phyloP scores from a whole-genome alignment of 169 alveolate genomes.

The Besnoitia besnoiti region DNA sequence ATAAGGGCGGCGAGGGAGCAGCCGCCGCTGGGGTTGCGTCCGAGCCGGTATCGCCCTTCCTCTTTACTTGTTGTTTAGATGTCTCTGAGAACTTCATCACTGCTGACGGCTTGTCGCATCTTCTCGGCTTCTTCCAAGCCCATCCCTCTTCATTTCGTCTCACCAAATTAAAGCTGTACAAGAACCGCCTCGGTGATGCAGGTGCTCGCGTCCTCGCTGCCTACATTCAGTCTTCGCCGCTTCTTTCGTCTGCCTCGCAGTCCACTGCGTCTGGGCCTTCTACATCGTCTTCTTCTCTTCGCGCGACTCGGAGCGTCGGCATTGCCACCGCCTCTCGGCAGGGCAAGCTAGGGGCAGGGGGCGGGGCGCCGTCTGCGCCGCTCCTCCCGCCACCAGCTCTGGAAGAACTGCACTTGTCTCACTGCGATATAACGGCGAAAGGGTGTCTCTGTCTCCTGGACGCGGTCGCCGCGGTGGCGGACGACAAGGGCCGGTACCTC shows the following conservation, averaged over 20 bases:
- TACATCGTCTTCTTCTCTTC: neutral
- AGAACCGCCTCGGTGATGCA: slow-evolving; percentile 40
- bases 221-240: slow-evolving; percentile 17
- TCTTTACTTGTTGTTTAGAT: slow-evolving; percentile 19
- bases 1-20: neutral
- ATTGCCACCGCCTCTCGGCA: neutral
- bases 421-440: slow-evolving; percentile 45
- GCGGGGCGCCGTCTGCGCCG: too few relatives aligned
- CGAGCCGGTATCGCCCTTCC: neutral
- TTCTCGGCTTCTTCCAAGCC: slow-evolving; percentile 8
- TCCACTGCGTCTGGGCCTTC: neutral
- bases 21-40: slow-evolving; percentile 9
- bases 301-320: neutral
- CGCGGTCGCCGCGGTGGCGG: slow-evolving; percentile 53
- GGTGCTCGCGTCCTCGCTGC: slow-evolving; percentile 54
- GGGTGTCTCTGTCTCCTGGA: slow-evolving; percentile 45
- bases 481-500: slow-evolving; percentile 27
- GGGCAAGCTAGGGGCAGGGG: too few relatives aligned
- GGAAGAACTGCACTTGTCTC: slow-evolving; percentile 57
- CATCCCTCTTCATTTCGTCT: neutral
- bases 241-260: neutral
- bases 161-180: slow-evolving; percentile 33
- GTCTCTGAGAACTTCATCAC: slow-evolving; percentile 41
- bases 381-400: slow-evolving; percentile 33
- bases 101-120: slow-evolving; percentile 27